These are phyloP conservation scores for Colletotrichum acutatum DNA, from an alignment of 2,329 filamentous ascomycete species.

Conservation along the genomic window DNA sequence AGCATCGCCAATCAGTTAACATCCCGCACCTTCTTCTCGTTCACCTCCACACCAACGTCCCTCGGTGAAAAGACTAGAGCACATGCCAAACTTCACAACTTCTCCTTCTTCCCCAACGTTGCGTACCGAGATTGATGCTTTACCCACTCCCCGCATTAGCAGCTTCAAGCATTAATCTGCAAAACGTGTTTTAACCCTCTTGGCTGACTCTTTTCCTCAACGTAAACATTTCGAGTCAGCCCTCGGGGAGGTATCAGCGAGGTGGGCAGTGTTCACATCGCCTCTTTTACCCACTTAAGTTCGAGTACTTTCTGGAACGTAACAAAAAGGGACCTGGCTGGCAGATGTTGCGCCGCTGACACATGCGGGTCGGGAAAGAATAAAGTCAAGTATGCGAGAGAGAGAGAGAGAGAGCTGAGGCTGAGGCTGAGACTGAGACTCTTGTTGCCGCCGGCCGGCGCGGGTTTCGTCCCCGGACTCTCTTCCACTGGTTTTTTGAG, in stretches of 20 bases:
- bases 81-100: constrained; percentile 11
- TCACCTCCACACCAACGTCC: not conserved
- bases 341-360: not conserved
- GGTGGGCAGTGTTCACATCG: not conserved
- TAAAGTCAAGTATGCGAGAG: not conserved
- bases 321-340: not conserved
- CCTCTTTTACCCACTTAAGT: not conserved
- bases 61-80: not conserved
- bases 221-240: not conserved
- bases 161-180: constrained; percentile 1
- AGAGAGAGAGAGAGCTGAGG: no score
- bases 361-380: not conserved
- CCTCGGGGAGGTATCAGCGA: not conserved
- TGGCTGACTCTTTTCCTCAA: not conserved
- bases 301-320: not conserved
- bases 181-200: constrained; percentile 4
- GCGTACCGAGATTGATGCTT: constrained; percentile 21
- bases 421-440: constrained; percentile 11
- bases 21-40: not conserved
- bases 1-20: constrained; percentile 11
- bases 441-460: not conserved
- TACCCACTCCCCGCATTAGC: not conserved
- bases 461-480: not conserved
- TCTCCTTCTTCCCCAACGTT: not conserved
- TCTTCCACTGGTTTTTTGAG: not conserved